Evolutionary conservation across 228 moss, liverwort and hornwort genomes (phyloP), one percentile per base, ranked within the genome.

Genomic region (Sphagnum magellanicum): DNA sequence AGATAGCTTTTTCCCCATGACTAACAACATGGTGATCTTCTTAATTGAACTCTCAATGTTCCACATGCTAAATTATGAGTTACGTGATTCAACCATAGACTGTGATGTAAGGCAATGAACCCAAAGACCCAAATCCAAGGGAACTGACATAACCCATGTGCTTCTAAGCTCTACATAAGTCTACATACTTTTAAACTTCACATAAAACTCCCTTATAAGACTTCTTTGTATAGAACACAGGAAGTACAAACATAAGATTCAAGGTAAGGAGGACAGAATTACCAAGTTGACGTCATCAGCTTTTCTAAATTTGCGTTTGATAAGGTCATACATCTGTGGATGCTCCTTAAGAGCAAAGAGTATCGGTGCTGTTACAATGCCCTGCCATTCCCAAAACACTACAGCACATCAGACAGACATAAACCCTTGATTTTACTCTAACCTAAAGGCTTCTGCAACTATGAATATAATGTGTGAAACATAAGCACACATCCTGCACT

Each of bases 321-420:
- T 84, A 60, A 98, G 72, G 70, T 81, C 82, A 70, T 75, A 81
- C 82, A 94, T 84, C 69, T 80, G 79, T 64, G 98, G 94, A 84
- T 94, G 90, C 76, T 94, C 90, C 61, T 86, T 81, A 8, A 92
- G 81, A 63, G 98, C 98, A 83, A 92, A 94, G 66, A 98, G 79
- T 69, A 94, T 83, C 64, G 94, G 98, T 67, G 94, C 98, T 50
- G 98, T 98, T 58, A 88, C 94, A 77, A 98, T 84, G 61, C 94
- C 98, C 98, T 98, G 84, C 59, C 50, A 66, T 64, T 49, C 59
- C 17, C 16, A 5, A 67, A 70, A 63, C 59, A 51, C 63, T 51
- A 60, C 67, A 47, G 50, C 48, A 53, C 32, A 49, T 46, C 32
- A 32, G 32, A 32, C 1, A 2, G 32, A 32, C 32, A 32, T 32